phyloP scores from a whole-genome alignment of 768 basidiomycete genomes.

The Lactarius trivialis region DNA sequence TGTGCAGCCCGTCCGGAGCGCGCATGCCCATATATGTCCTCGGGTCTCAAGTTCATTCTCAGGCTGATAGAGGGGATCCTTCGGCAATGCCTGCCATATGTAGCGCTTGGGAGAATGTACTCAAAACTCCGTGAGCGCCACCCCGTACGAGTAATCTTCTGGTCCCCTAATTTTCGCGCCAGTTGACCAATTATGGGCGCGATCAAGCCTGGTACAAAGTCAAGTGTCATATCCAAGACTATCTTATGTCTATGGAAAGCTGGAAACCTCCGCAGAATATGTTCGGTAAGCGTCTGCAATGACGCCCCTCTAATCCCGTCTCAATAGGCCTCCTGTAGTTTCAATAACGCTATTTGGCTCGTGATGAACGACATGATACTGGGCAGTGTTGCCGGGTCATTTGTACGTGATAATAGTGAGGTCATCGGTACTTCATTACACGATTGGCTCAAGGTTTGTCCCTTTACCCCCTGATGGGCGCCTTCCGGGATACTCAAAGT shows the following conservation, averaged over 20 bases:
- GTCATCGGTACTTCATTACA: constrained; percentile 37
- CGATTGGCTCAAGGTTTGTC: constrained; percentile 10
- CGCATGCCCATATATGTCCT: constrained; percentile 7
- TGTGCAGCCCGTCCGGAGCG: background rate
- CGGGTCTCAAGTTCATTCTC: constrained; percentile 3
- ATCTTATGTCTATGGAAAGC: constrained; percentile 20
- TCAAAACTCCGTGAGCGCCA: constrained; percentile 11
- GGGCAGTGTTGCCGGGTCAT: constrained; percentile 63
- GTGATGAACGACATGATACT: constrained; percentile 86
- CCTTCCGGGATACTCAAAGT: background rate
- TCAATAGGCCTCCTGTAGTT: constrained; percentile 38
- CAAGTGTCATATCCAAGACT: constrained; percentile 15
- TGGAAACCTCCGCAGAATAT: constrained; percentile 23
- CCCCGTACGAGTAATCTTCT: background rate
- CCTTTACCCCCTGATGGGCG: background rate
- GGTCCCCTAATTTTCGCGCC: background rate
- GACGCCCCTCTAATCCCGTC: background rate
- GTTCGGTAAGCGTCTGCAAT: constrained; percentile 17
- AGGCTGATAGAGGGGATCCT: background rate
- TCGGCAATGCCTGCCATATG: background rate
- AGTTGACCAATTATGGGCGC: constrained; percentile 21
- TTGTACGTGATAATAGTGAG: constrained; percentile 60
- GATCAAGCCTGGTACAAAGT: constrained; percentile 12
- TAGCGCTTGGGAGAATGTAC: background rate
- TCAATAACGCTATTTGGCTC: constrained; percentile 90